Evolutionary conservation across 2,329 filamentous ascomycete species (phyloP).

Genomic region (Chrysoporthe austroafricana): DNA sequence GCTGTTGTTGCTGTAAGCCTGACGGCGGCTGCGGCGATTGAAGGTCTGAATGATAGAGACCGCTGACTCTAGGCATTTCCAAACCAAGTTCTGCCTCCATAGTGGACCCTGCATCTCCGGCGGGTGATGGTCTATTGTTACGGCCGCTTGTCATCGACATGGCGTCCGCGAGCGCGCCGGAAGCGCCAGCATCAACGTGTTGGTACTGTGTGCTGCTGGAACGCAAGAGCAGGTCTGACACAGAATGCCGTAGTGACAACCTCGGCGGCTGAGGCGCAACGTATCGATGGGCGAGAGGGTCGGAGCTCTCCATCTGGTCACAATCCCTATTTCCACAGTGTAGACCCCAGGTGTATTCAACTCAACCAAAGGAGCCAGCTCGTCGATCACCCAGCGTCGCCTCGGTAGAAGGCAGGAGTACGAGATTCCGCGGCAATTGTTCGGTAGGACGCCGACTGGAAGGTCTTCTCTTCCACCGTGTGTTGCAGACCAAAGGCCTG

Average conservation of each 20-base stretch:
- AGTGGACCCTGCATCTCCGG: neutral
- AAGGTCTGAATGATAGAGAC: conserved; percentile 9
- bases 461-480: neutral
- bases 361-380: neutral
- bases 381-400: neutral
- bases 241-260: conserved; percentile 3
- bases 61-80: neutral
- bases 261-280: conserved; percentile 8
- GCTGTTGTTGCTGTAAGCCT: neutral
- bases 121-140: conserved; percentile 1
- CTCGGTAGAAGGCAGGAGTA: neutral
- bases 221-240: conserved; percentile 2
- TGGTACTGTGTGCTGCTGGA: neutral
- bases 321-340: neutral
- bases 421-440: neutral
- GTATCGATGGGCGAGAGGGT: conserved; percentile 10
- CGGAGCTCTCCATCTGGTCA: conserved; percentile 19
- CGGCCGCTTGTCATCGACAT: conserved; percentile 11
- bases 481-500: neutral
- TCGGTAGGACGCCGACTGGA: conserved; percentile 7
- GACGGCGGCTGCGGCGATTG: neutral
- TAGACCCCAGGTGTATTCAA: too few relatives aligned
- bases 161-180: neutral
- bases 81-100: neutral
- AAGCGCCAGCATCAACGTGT: conserved; percentile 10